Base-by-base conservation (phyloP, 192 early-diverging fungal species). In the Umbelopsis ramanniana region DNA sequence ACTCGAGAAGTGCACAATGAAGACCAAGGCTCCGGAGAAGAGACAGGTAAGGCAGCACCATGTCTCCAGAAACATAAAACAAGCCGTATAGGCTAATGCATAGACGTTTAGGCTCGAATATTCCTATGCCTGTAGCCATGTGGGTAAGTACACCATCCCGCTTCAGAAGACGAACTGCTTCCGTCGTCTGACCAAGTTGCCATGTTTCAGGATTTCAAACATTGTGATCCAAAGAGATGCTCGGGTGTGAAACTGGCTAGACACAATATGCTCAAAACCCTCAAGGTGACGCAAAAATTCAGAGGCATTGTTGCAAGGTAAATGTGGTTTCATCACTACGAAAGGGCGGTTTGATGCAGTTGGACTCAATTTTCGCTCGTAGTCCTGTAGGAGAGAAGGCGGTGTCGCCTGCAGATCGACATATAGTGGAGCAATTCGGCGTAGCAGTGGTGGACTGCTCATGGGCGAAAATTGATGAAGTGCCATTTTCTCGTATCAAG, bases 171-270 rank as follows among this genome's bases (percentile, higher is more conserved):
- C 24, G 9, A 29, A 29, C 21, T 4, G 45, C 33, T 67, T 22
- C 10, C 10, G 11, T 21, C 46, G 48, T 50, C 33, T 57, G 14
- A 23, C 40, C 53, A 66, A 8, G 26, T 7, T 40, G 4, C 8
- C 8, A 37, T n/a, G n/a, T 54, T 50, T 45, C 43, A 84, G 95
- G 98, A 99, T 81, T 99, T 99, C 86, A 94, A 93, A 69, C 98
- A 99, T 78, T 98, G 97, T 83, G 98, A 99, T 78, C 98, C 98
- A 0, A 97, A 97, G 81, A 90, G 96, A 19, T 98, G 97, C 81
- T 97, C 95, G 3, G 97, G 98, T 63, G 91, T 92, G 53, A 94
- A 95, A 74, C 80, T 99, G 7, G 93, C 87, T 21, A 91, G 97
- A 52, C 78, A 92, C 71, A 88, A 90, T 45, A 84, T 96, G 66